These are phyloP conservation scores for Neonectria coccinea DNA, from an alignment of 2,329 filamentous ascomycete species.

Conservation along the genomic window DNA sequence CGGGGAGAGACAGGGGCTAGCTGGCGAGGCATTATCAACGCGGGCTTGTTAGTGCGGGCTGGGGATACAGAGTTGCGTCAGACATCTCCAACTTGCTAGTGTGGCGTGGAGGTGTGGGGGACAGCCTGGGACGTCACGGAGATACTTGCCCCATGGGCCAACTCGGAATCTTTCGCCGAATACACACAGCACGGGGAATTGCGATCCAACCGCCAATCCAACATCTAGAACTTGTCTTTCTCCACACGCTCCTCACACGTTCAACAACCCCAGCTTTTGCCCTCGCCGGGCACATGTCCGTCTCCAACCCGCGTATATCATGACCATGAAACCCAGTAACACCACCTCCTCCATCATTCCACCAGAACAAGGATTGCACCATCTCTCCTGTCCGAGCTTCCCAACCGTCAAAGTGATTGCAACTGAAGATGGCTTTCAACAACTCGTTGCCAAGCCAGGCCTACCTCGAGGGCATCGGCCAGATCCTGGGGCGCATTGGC, in stretches of 20 bases:
- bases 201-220: background rate
- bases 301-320: conserved; percentile 21
- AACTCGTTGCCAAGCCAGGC: conserved; percentile 10
- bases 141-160: conserved; percentile 19
- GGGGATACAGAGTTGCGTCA: too few relatives aligned
- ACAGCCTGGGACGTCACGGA: background rate
- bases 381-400: background rate
- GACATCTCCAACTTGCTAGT: background rate
- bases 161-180: conserved; percentile 19
- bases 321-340: conserved; percentile 1
- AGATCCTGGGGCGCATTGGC: conserved; percentile 22
- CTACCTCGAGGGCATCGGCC: conserved; percentile 21
- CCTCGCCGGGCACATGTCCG: conserved; percentile 21
- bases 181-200: background rate
- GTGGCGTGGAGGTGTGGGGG: conserved; percentile 14
- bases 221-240: background rate
- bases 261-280: conserved; percentile 13
- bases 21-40: too few relatives aligned
- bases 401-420: background rate
- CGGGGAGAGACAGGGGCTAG: background rate
- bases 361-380: background rate
- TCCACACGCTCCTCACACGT: background rate
- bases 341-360: background rate
- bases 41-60: too few relatives aligned
- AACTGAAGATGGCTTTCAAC: conserved; percentile 7